phyloP scores from a whole-genome alignment of 345 rosid species.

The Eucalyptus brandiana region DNA sequence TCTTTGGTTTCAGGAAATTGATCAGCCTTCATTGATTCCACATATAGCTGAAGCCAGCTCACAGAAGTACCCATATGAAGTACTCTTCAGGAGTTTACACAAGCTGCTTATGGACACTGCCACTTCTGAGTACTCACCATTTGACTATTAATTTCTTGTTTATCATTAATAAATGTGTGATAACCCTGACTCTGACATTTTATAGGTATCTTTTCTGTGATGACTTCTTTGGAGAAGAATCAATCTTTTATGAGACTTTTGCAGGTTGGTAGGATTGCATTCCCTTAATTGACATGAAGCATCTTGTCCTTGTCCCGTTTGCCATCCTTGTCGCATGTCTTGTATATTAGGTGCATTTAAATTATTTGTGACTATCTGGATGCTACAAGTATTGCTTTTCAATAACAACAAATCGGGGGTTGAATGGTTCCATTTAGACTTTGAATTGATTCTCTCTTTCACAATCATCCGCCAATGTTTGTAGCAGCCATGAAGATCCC shows the following conservation, averaged over 20 bases:
- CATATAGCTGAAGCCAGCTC: slow-evolving; percentile 99
- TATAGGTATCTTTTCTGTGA: slow-evolving; percentile 91
- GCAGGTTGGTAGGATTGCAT: slow-evolving; percentile 36
- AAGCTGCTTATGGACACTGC: slow-evolving; percentile 98
- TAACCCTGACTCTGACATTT: neutral
- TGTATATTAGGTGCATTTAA: neutral
- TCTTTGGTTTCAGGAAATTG: slow-evolving; percentile 66
- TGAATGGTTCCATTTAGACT: neutral
- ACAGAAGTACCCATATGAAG: slow-evolving; percentile 90
- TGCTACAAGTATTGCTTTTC: neutral
- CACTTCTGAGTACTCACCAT: slow-evolving; percentile 79
- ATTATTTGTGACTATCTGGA: neutral
- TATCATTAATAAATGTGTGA: neutral
- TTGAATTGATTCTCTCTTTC: neutral
- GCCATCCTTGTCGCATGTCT: neutral
- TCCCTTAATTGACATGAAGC: neutral
- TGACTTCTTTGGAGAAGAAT: slow-evolving; percentile 95
- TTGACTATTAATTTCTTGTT: neutral
- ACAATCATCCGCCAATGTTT: neutral
- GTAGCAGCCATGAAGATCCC: neutral
- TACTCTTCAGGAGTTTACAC: slow-evolving; percentile 92
- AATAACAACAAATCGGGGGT: neutral
- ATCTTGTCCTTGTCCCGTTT: neutral
- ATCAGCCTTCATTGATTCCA: slow-evolving; percentile 95
- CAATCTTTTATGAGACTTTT: slow-evolving; percentile 78